phyloP scores from a whole-genome alignment of 768 basidiomycete species.

The Lactifluus pinguis region DNA sequence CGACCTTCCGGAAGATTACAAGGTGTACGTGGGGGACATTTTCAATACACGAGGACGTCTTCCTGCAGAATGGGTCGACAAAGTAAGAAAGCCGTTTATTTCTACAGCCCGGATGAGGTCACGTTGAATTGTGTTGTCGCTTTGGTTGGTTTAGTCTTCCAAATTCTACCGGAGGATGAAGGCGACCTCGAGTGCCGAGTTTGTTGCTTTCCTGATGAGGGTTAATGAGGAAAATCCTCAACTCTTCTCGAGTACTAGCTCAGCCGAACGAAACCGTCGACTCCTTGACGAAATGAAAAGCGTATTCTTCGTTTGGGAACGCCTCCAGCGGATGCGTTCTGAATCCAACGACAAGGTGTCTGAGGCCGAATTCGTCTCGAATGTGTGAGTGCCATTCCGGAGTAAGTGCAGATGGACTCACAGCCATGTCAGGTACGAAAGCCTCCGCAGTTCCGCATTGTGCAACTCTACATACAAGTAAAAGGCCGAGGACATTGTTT shows the following conservation, averaged over 20 bases:
- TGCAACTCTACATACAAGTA: constrained; percentile 36
- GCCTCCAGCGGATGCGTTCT: constrained; percentile 33
- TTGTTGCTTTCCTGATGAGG: constrained; percentile 28
- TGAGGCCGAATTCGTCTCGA: constrained; percentile 47
- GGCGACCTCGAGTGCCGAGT: constrained; percentile 21
- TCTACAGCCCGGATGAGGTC: background rate
- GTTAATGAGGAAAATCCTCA: constrained; percentile 30
- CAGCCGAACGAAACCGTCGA: constrained; percentile 19
- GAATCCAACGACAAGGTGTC: constrained; percentile 39
- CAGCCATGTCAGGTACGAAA: constrained; percentile 33
- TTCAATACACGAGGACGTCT: constrained; percentile 32
- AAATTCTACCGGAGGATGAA: constrained; percentile 23
- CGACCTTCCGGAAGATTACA: constrained; percentile 36
- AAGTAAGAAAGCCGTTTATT: constrained; percentile 25
- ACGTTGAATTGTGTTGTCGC: background rate
- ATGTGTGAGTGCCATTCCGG: constrained; percentile 34
- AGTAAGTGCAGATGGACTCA: background rate
- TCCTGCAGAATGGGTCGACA: constrained; percentile 35
- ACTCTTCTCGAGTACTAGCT: constrained; percentile 31
- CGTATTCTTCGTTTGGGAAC: constrained; percentile 39
- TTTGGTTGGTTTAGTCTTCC: constrained; percentile 20
- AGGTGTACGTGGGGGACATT: constrained; percentile 29
- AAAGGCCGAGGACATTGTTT: background rate
- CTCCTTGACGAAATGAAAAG: constrained; percentile 32
- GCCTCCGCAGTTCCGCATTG: constrained; percentile 40